Percentiles rank a stretch among this genome's conserved stretches.
These are phyloP conservation scores for Solanum chmielewskii DNA, from an alignment of 257 asterid genomes.

Conservation along the genomic window DNA sequence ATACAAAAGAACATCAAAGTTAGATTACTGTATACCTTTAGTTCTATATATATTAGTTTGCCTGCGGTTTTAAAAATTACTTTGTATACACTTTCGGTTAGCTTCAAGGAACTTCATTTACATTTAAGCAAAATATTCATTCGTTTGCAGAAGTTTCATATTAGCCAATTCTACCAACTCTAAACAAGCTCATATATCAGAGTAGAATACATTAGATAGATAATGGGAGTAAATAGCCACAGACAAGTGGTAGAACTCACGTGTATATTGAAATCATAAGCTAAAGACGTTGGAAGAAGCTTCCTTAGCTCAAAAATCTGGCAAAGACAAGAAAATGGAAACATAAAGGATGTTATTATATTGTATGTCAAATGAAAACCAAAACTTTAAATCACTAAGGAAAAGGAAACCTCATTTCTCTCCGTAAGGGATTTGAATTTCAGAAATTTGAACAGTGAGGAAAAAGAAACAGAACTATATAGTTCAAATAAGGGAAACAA, in stretches of 20 bases:
- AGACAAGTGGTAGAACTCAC: conserved; percentile 28
- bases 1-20: neutral
- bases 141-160: neutral
- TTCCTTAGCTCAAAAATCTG: conserved; percentile 91
- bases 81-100: neutral
- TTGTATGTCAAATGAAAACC: neutral
- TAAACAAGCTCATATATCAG: neutral
- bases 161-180: neutral
- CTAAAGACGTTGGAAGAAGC: conserved; percentile 75
- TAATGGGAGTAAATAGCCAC: neutral
- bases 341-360: neutral
- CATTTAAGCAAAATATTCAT: neutral
- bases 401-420: neutral
- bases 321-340: neutral
- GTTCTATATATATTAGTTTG: neutral
- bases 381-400: neutral
- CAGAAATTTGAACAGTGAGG: neutral
- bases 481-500: neutral
- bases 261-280: conserved; percentile 83
- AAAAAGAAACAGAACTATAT: neutral
- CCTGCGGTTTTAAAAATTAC: neutral
- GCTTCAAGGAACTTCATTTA: neutral
- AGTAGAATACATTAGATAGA: neutral
- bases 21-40: neutral
- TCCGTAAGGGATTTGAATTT: neutral